Conservation (phyloP, 441 rosid genomes). For the Flueggea neowawraea region DNA sequence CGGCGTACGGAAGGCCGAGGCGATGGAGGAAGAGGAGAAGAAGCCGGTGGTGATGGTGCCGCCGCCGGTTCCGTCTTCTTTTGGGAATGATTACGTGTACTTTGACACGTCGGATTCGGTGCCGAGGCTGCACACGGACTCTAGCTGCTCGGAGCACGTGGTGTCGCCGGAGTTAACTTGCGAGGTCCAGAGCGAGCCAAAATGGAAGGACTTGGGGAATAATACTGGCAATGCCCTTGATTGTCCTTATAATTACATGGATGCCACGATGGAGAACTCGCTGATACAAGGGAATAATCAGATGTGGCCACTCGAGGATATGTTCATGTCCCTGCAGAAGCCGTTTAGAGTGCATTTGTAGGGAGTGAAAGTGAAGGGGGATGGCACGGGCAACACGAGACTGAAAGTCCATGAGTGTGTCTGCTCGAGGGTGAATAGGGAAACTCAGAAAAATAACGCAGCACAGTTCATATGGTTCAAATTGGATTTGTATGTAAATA, state of each 20-base stretch:
- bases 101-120: conserved; percentile 77
- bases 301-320: conserved; percentile 66
- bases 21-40: conserved; percentile 26
- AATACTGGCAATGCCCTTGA: conserved; percentile 16
- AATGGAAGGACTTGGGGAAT: conserved; percentile 52
- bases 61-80: conserved; percentile 16
- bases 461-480: no score
- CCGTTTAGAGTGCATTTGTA: conserved; percentile 32
- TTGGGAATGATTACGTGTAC: conserved; percentile 27
- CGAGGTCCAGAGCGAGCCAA: conserved; percentile 92
- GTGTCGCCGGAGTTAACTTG: conserved; percentile 69
- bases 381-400: conserved; percentile 53
- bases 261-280: conserved; percentile 33
- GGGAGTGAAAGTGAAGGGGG: background rate
- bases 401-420: conserved; percentile 58
- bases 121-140: conserved; percentile 72
- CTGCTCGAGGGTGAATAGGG: conserved; percentile 11
- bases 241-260: conserved; percentile 46
- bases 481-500: no score
- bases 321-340: conserved; percentile 56
- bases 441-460: no score
- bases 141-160: conserved; percentile 87
- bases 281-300: conserved; percentile 36
- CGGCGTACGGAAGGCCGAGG: conserved; percentile 7
- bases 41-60: conserved; percentile 42